Evolutionary conservation across 495 filamentous ascomycete species (phyloP).

Genomic region (Penicillium crystallinum): DNA sequence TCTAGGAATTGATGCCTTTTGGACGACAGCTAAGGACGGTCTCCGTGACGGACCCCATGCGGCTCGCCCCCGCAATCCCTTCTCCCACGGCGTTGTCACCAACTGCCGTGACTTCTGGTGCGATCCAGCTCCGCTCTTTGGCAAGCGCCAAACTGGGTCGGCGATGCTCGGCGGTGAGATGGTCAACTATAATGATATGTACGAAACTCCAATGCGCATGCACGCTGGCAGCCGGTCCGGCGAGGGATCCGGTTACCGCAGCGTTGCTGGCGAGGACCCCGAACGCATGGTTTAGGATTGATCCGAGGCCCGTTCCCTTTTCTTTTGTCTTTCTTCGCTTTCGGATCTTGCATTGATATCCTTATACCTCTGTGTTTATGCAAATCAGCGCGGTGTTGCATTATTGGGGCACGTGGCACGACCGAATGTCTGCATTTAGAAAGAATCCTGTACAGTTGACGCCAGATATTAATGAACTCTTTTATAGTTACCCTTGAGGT

Average conservation of each 20-base stretch:
- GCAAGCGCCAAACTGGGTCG: constrained; percentile 63
- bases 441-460: constrained; percentile 23
- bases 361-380: constrained; percentile 4
- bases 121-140: constrained; percentile 78
- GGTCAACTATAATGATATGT: constrained; percentile 85
- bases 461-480: constrained; percentile 16
- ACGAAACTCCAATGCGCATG: constrained; percentile 73
- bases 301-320: constrained; percentile 1
- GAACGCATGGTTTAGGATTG: constrained; percentile 24
- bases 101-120: constrained; percentile 98
- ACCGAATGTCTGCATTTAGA: constrained; percentile 15
- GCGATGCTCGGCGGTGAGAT: constrained; percentile 71
- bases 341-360: constrained; percentile 1
- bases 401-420: constrained; percentile 16
- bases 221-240: constrained; percentile 30
- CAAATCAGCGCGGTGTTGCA: constrained; percentile 22
- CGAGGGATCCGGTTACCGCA: constrained; percentile 30
- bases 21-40: constrained; percentile 70
- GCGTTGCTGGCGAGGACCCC: constrained; percentile 38
- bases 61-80: constrained; percentile 65
- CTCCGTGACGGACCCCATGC: constrained; percentile 48
- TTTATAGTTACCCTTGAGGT: no score
- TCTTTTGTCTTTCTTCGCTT: background rate
- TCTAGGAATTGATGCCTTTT: constrained; percentile 86
- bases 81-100: constrained; percentile 69